phyloP scores from a whole-genome alignment of 2,329 filamentous ascomycete genomes.

The Calonectria ilicicola region DNA sequence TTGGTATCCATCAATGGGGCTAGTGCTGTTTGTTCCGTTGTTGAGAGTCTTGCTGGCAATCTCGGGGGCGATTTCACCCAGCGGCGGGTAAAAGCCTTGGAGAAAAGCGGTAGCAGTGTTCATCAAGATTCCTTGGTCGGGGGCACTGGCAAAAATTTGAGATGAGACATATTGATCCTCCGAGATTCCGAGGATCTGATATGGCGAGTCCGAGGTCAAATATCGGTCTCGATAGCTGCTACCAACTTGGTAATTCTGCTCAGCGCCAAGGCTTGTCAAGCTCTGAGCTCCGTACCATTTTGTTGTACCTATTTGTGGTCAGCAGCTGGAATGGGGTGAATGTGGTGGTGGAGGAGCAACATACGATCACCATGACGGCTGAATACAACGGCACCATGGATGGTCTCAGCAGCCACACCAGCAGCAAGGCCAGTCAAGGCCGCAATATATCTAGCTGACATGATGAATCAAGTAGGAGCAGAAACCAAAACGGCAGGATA shows the following conservation, averaged over 20 bases:
- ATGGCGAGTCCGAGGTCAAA: slow-evolving; percentile 39
- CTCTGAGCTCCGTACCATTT: slow-evolving; percentile 49
- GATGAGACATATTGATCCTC: slow-evolving; percentile 46
- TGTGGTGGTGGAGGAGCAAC: slow-evolving; percentile 9
- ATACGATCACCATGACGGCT: slow-evolving; percentile 50
- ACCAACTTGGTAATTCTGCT: slow-evolving; percentile 47
- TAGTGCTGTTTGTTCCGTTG: slow-evolving; percentile 44
- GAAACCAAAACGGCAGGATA: neutral
- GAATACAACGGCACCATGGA: slow-evolving; percentile 49
- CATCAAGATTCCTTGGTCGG: slow-evolving; percentile 47
- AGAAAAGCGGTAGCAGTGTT: slow-evolving; percentile 52
- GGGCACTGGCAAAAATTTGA: slow-evolving; percentile 49
- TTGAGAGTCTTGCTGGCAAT: slow-evolving; percentile 45
- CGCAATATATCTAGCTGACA: neutral
- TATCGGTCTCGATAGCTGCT: slow-evolving; percentile 39
- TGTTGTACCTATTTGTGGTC: slow-evolving; percentile 43
- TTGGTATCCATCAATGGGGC: slow-evolving; percentile 49
- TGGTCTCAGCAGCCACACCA: slow-evolving; percentile 42
- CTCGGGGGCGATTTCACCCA: slow-evolving; percentile 41
- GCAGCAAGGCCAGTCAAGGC: neutral
- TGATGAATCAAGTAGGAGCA: neutral
- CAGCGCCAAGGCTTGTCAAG: slow-evolving; percentile 49
- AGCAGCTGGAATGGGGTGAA: neutral
- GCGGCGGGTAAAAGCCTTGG: slow-evolving; percentile 50
- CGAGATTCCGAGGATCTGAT: slow-evolving; percentile 48